Evolutionary conservation across 192 early-diverging fungal species (phyloP).

Genomic region (Phycomyces blakesleeanus): DNA sequence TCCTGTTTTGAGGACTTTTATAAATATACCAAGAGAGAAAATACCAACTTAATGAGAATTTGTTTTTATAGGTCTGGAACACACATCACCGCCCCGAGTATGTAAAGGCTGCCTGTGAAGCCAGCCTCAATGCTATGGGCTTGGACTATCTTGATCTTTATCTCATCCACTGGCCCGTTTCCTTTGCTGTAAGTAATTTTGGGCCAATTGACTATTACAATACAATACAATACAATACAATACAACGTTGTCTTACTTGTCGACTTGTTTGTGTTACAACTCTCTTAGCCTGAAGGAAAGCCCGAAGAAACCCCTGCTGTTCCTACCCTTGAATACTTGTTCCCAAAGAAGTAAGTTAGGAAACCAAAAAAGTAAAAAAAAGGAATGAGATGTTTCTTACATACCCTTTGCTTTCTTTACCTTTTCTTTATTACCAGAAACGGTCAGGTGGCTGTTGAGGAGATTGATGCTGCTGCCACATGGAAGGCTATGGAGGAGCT

Average conservation of each 20-base stretch:
- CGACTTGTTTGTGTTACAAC: background rate
- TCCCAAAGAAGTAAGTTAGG: slow-evolving; percentile 28
- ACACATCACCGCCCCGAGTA: slow-evolving; percentile 61
- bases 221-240: background rate
- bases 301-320: slow-evolving; percentile 25
- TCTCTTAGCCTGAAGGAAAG: slow-evolving; percentile 8
- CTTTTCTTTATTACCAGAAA: slow-evolving; percentile 1
- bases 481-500: slow-evolving; percentile 75
- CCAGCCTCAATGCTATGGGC: slow-evolving; percentile 64
- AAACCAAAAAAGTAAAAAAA: background rate
- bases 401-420: no score
- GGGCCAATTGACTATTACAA: background rate
- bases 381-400: background rate
- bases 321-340: slow-evolving; percentile 23
- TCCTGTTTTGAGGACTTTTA: background rate
- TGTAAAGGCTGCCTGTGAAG: slow-evolving; percentile 56
- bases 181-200: slow-evolving; percentile 37
- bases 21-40: no score
- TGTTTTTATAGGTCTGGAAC: slow-evolving; percentile 59
- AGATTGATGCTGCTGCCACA: slow-evolving; percentile 51
- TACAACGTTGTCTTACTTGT: background rate
- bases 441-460: slow-evolving; percentile 36
- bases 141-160: slow-evolving; percentile 81
- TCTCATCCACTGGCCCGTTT: slow-evolving; percentile 82
- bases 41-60: slow-evolving; percentile 9